Conservation (phyloP, 371 early-diverging fungal species). For the Syncephalis fuscata region DNA sequence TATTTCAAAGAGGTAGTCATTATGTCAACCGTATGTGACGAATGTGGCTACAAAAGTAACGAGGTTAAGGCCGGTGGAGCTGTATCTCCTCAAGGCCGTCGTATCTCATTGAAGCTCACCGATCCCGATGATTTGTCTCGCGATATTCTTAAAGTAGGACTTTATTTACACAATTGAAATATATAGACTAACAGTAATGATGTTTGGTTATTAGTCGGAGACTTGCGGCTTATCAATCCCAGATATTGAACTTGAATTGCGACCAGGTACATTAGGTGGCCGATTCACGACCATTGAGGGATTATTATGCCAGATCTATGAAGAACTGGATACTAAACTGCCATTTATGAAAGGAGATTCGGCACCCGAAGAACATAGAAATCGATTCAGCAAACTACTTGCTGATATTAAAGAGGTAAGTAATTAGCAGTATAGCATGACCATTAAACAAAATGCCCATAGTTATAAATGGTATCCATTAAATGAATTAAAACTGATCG, state of each 20-base stretch:
- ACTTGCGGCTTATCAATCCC: slow-evolving; percentile 83
- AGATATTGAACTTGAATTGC: slow-evolving; percentile 64
- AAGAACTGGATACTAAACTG: slow-evolving; percentile 54
- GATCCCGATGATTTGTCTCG: slow-evolving; percentile 78
- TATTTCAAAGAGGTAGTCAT: slow-evolving; percentile 92
- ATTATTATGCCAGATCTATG: slow-evolving; percentile 70
- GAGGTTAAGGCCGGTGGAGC: slow-evolving; percentile 93
- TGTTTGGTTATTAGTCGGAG: slow-evolving; percentile 34
- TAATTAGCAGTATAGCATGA: too few species aligned
- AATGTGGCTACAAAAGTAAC: slow-evolving; percentile 87
- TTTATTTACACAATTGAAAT: too few species aligned
- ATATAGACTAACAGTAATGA: slow-evolving; percentile 7
- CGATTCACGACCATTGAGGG: slow-evolving; percentile 94
- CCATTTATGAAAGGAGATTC: slow-evolving; percentile 69
- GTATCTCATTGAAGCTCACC: slow-evolving; percentile 61
- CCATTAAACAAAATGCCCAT: too few species aligned
- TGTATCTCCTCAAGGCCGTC: slow-evolving; percentile 57
- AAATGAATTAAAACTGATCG: too few species aligned
- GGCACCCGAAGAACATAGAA: slow-evolving; percentile 25
- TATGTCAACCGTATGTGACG: slow-evolving; percentile 87
- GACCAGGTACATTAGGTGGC: slow-evolving; percentile 89
- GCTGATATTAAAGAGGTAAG: slow-evolving; percentile 40
- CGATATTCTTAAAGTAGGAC: slow-evolving; percentile 79
- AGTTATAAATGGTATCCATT: too few species aligned
- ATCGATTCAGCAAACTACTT: slow-evolving; percentile 48